phyloP scores from a whole-genome alignment of 2,329 filamentous ascomycete species.

The Cercospora sp. region DNA sequence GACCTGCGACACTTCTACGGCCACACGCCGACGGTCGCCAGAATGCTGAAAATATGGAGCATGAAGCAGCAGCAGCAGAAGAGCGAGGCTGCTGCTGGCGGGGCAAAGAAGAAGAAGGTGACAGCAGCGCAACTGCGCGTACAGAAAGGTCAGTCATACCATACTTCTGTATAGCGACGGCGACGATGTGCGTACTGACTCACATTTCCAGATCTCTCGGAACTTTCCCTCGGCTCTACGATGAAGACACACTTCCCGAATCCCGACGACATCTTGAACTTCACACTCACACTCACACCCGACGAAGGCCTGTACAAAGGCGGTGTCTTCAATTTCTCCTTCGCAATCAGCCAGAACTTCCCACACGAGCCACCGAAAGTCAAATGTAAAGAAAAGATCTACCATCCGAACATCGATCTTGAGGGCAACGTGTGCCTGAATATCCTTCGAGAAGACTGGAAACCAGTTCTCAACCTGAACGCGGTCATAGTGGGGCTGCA shows the following conservation, averaged over 20 bases:
- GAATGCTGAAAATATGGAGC: slow-evolving; percentile 99
- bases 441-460: slow-evolving; percentile 97
- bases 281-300: slow-evolving; percentile 76
- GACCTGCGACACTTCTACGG: neutral
- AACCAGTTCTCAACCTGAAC: slow-evolving; percentile 94
- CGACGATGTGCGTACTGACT: slow-evolving; percentile 3
- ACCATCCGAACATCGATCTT: slow-evolving; percentile 97
- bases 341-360: slow-evolving; percentile 91
- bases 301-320: slow-evolving; percentile 88
- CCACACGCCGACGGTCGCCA: slow-evolving; percentile 40
- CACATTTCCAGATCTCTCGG: slow-evolving; percentile 66
- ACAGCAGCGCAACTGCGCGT: slow-evolving; percentile 93
- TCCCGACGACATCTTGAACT: slow-evolving; percentile 83
- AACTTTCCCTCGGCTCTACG: slow-evolving; percentile 73
- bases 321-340: slow-evolving; percentile 84
- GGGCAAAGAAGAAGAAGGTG: slow-evolving; percentile 94
- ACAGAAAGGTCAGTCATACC: slow-evolving; percentile 73
- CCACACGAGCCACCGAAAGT: slow-evolving; percentile 98
- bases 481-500: slow-evolving; percentile 91
- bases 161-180: neutral
- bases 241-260: slow-evolving; percentile 82
- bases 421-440: slow-evolving; percentile 98
- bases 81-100: slow-evolving; percentile 75
- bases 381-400: slow-evolving; percentile 95
- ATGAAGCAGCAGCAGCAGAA: slow-evolving; percentile 96